Base-by-base conservation (phyloP, 768 basidiomycete species). In the Panaeolus papilionaceus region DNA sequence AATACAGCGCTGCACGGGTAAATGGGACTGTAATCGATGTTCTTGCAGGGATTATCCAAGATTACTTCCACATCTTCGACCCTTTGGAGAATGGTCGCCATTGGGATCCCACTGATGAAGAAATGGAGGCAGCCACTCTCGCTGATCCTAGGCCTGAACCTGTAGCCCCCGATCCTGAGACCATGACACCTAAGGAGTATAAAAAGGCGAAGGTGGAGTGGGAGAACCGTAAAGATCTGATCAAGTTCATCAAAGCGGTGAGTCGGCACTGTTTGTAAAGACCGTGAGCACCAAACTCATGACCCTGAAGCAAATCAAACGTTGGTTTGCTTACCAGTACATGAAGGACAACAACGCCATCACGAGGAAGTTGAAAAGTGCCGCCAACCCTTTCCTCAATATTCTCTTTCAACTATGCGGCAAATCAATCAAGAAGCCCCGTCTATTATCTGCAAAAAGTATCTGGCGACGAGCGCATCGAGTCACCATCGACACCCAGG, bases 271-370 rank as follows among this genome's bases (percentile, higher is more conserved):
- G 4, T 47, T 40, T 58, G 18, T 65, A 18, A 45, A 47, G 51
- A 20, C 16, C 38, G 64, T 45, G 62, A n/a, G 37, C 51, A 5
- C 23, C 37, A 23, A 38, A 37, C 26, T 28, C n/a, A 62, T 38
- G 4, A 39, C 39, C 39, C 39, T 63, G 23, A 42, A 72, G 71
- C 69, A 72, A 70, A 70, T 72, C n/a, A 66, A 64, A 47, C 26
- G 66, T 9, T 71, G 70, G 70, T 37, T 69, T 1, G 63, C 64
- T 8, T 71, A 71, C 38, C 70, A 67, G 28, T 54, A 69, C 26
- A 42, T 61, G n/a, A 71, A 71, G 62, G 70, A 68, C 37, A 20
- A 62, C 62, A 67, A 66, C 28, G 40, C 62, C 28, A 65, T 12
- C 61, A 58, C 37, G 42, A 64, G 18, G 63, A 66, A 26, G 33